Percentiles rank a stretch among this genome's conserved stretches.
Evolutionary conservation across 768 basidiomycete genomes (phyloP).

Genomic region (Gloeostereum incarnatum): DNA sequence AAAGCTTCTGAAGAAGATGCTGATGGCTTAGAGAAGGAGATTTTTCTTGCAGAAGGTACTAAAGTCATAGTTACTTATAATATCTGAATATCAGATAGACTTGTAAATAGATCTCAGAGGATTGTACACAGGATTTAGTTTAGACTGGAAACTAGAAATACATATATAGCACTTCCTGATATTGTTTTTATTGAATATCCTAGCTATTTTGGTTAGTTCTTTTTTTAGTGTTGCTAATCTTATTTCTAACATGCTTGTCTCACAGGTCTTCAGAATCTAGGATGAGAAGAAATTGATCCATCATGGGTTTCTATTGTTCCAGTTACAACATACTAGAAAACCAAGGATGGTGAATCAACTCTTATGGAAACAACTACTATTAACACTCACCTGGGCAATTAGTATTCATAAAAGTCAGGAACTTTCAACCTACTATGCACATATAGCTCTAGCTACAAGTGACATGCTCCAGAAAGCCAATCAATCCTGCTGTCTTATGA

Average conservation of each 20-base stretch:
- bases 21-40: conserved; percentile 12
- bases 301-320: background rate
- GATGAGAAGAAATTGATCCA: background rate
- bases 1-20: conserved; percentile 14
- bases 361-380: no score
- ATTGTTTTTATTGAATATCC: conserved; percentile 7
- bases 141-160: conserved; percentile 1
- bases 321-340: background rate
- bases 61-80: conserved; percentile 15
- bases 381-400: no score
- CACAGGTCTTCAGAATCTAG: background rate
- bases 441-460: no score
- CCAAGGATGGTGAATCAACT: background rate
- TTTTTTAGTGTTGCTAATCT: background rate
- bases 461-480: no score
- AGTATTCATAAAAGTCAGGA: no score
- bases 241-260: background rate
- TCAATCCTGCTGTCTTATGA: no score
- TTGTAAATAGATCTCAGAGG: conserved; percentile 6
- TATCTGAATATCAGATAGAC: conserved; percentile 13
- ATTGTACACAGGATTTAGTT: conserved; percentile 6
- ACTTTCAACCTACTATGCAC: no score
- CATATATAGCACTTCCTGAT: conserved; percentile 1
- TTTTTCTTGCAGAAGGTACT: conserved; percentile 13
- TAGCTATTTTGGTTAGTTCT: background rate